Base-by-base conservation (phyloP, 768 basidiomycete genomes). In the Naganishia onofrii region DNA sequence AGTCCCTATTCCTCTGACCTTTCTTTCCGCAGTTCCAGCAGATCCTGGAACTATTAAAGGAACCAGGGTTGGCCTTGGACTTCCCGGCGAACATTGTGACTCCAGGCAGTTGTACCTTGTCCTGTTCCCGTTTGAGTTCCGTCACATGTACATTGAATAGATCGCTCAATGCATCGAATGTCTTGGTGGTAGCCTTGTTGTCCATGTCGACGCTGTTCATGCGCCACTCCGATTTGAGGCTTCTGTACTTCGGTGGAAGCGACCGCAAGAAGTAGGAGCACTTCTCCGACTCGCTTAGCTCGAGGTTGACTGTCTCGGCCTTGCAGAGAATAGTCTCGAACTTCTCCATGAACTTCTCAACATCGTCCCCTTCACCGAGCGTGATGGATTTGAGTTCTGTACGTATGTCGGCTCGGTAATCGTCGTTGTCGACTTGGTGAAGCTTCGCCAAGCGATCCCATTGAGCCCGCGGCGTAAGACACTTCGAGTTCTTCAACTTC, bases 21-120 rank as follows among this genome's bases (percentile, higher is more conserved):
- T 29, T 31, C 34, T 60, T 60, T 9, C 57, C 57, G 38, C 57
- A 60, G 57, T 60, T 60, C 57, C 57, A 60, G 57, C 57, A 60
- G 4, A 29, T 60, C 21, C 21, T 46, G 15, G 21, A 21, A 17
- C 44, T 21, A 15, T 46, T 46, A 15, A 21, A 46, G 44, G 44
- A 17, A 46, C 44, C 44, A 46, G 21, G 21, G 21, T 21, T 46
- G 21, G 44, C 44, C 21, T 46, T 46, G 13, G 44, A 21, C 15
- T 46, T 46, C 15, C 44, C 44, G 21, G 44, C 44, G 21, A 46
- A 46, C 44, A 46, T 46, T 5, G 44, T 21, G 13, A 46, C 21
- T 7, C 44, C 44, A 15, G 44, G 13, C 15, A 46, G 15, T 21
- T 46, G 13, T 21, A 17, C 44, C 44, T 46, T 46, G 15, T 46